A percentile compares a stretch with the other conserved stretches of the same genome.
These are phyloP conservation scores for Ascochyta rabiei DNA, from an alignment of 2,329 filamentous ascomycete species.

Conservation along the genomic window DNA sequence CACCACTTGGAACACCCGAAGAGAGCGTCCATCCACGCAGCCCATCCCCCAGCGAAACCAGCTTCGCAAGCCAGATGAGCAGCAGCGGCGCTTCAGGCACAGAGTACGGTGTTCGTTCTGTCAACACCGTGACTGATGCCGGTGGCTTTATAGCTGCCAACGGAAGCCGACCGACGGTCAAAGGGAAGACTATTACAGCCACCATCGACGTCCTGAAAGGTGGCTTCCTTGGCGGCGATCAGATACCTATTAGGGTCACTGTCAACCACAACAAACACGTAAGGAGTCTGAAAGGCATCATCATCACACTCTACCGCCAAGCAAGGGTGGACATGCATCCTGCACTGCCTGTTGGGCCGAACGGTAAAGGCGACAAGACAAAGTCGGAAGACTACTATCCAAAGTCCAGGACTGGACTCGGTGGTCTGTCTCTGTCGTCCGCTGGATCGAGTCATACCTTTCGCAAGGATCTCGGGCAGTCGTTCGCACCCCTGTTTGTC, in stretches of 20 bases:
- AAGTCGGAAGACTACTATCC: conserved; percentile 87
- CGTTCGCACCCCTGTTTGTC: conserved; percentile 85
- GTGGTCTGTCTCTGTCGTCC: conserved; percentile 83
- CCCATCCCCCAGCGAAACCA: conserved; percentile 55
- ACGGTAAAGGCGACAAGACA: conserved; percentile 69
- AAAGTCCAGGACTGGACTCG: conserved; percentile 83
- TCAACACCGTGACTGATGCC: conserved; percentile 56
- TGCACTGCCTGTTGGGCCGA: conserved; percentile 64
- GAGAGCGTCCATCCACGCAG: conserved; percentile 48
- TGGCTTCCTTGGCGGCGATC: conserved; percentile 85
- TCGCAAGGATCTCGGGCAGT: conserved; percentile 90
- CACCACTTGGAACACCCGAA: conserved; percentile 31
- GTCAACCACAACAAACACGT: conserved; percentile 89
- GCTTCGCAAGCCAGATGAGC: conserved; percentile 61
- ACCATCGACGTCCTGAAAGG: conserved; percentile 82
- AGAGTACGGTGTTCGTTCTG: conserved; percentile 49
- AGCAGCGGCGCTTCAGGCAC: conserved; percentile 58
- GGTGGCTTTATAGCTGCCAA: conserved; percentile 49
- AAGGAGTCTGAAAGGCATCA: conserved; percentile 89
- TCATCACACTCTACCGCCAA: conserved; percentile 89
- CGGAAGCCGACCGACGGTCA: conserved; percentile 61
- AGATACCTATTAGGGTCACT: conserved; percentile 76
- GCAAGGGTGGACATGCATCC: conserved; percentile 85
- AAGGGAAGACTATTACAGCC: conserved; percentile 79
- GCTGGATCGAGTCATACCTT: conserved; percentile 90